Conservation (phyloP, 208 protist genomes). For the Lotmaria passim region DNA sequence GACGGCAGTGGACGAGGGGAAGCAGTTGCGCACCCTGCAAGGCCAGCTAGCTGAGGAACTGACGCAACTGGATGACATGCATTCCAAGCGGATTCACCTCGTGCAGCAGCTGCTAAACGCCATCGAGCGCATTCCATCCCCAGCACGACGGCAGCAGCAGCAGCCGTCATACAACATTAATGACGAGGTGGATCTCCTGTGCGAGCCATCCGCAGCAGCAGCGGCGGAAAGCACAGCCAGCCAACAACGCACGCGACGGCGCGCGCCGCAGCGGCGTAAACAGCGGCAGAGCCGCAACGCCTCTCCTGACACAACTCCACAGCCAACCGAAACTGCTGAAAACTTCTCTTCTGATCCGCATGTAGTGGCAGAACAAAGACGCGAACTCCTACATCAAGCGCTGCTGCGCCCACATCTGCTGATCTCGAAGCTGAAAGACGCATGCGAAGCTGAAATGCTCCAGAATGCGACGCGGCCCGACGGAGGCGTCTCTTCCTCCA, state of each 20-base stretch:
- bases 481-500: slow-evolving; percentile 1
- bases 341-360: not conserved
- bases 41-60: not conserved
- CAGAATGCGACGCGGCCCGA: slow-evolving; percentile 11
- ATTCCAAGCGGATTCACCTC: not conserved
- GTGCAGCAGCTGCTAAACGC: slow-evolving; percentile 7
- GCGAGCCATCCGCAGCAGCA: not conserved
- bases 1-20: not conserved
- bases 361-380: not conserved
- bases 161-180: not conserved
- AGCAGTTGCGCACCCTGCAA: not conserved
- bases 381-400: not conserved
- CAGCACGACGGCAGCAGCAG: not conserved
- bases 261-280: not conserved
- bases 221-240: not conserved
- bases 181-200: not conserved
- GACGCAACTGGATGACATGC: not conserved
- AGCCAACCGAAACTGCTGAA: not conserved
- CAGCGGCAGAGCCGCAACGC: not conserved
- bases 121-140: not conserved
- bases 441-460: not conserved
- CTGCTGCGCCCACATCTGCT: slow-evolving; percentile 3
- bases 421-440: not conserved
- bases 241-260: not conserved
- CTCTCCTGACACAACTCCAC: too few relatives aligned